Conservation (phyloP, 495 filamentous ascomycete genomes). For the Xylaria venustula region DNA sequence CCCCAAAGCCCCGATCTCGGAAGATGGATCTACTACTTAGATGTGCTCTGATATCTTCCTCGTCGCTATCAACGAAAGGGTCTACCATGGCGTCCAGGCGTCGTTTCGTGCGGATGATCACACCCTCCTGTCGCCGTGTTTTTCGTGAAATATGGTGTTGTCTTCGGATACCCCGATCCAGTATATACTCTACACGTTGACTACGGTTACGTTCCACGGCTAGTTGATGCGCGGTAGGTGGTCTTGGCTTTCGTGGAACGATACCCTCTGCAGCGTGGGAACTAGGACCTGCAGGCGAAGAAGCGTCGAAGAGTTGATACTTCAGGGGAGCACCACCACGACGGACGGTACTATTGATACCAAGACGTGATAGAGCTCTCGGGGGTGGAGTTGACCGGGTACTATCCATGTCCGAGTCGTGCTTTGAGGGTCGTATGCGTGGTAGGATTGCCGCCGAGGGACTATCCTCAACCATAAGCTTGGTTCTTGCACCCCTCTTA, state of each 20-base stretch:
- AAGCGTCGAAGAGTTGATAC: constrained; percentile 49
- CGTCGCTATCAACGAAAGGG: constrained; percentile 75
- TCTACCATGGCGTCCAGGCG: constrained; percentile 66
- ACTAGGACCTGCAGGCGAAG: constrained; percentile 45
- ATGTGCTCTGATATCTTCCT: constrained; percentile 53
- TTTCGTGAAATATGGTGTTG: constrained; percentile 62
- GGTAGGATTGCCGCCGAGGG: constrained; percentile 55
- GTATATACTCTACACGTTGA: constrained; percentile 82
- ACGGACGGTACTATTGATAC: constrained; percentile 38
- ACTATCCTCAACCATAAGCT: constrained; percentile 51
- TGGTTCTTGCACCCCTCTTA: constrained; percentile 38
- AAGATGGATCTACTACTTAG: constrained; percentile 30
- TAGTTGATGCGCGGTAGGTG: constrained; percentile 88
- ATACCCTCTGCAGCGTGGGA: constrained; percentile 40
- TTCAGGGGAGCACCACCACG: constrained; percentile 49
- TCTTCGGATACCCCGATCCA: constrained; percentile 68
- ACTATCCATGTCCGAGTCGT: constrained; percentile 59
- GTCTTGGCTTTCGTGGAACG: constrained; percentile 58
- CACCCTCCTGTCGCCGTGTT: constrained; percentile 58
- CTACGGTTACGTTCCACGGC: constrained; percentile 87
- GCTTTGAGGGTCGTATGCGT: constrained; percentile 53
- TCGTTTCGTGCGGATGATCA: constrained; percentile 65
- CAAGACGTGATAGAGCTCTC: constrained; percentile 44
- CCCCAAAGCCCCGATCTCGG: constrained; percentile 61
- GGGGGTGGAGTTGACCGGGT: constrained; percentile 58